Evolutionary conservation across 192 early-diverging fungal genomes (phyloP), one percentile per base, ranked within the genome.

Genomic region (Umbelopsis sp.): DNA sequence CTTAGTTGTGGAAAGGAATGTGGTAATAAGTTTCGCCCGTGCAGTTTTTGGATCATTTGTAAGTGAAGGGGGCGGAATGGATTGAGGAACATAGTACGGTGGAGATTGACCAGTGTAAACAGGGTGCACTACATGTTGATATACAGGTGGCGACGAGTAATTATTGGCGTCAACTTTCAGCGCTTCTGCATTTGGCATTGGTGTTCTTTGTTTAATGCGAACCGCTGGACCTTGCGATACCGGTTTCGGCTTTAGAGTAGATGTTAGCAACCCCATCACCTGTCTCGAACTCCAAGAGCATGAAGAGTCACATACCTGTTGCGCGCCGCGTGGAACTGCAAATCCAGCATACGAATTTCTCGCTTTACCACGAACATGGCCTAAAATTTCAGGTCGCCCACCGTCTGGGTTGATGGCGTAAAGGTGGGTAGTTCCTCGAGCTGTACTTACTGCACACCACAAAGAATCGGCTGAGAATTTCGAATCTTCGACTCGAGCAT

Each of bases 371-470:
- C 50, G 71, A 44, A 90, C 81, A 73, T 90, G 88, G 11, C 84
- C 85, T 0, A 74, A 73, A 24, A 88, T 80, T 68, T 90, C 85
- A n/a, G 86, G 71, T 10, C 79, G 79, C 0, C 88, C 87, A 47
- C 86, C 86, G 41, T 85, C 85, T 3, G 89, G 88, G 66, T 90
- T 89, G 38, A 90, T 84, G 2, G 86, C 84, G 71, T 87, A 95
- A 29, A 95, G 67, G 75, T 95, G 87, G 0, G 91, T 90, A 0
- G 94, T 95, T 5, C 93, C 92, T 45, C 89, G 71, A 1, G 86
- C 87, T 2, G 92, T 92, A 38, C 84, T 91, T 1, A 91, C 92
- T 14, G 83, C 88, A 51, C 91, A 82, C 92, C 92, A 95, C 14
- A 81, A 82, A n/a, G 88, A 87, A 66, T 94, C 91, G 4, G 77